Base-by-base conservation (phyloP, 805 yeast species). In the Blastobotrys terrestris region DNA sequence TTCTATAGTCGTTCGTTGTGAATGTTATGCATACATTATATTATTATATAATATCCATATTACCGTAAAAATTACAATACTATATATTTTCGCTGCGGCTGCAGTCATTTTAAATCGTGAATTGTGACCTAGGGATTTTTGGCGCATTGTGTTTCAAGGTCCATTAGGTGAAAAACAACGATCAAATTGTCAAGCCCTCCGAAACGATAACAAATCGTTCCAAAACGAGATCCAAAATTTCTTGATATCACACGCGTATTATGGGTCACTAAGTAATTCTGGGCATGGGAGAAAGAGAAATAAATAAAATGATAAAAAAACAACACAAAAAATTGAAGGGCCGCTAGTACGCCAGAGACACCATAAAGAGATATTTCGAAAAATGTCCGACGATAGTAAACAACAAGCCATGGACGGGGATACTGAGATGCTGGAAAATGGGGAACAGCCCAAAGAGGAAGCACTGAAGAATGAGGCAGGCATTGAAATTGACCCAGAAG, bases 341-440 rank as follows among this genome's bases (percentile, higher is more conserved):
- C 35, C 35, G 8, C 35, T 26, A 5, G 35, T 5, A 26, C 35
- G 11, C 35, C 35, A 26, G 8, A 26, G 35, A 26, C 35, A 26
- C 35, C 35, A 26, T 6, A 26, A 26, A 26, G 35, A 26, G 8
- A 11, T 6, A 6, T 40, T n/a, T 35, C 14, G 19, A 40, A 40
- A 40, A 40, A 40, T 15, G 16, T 40, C 43, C 19, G 16, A 40
- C 19, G 19, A 40, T 15, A 40, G 19, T 15, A 40, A 40, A 19
- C 16, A 16, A 44, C 47, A 18, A 8, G 13, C 20, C 11, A 39
- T n/a, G 18, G 44, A 47, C 22, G 51, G 40, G 21, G 51, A 48
- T 40, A 31, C 31, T 18, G 51, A 48, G 39, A 48, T 48, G 51
- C n/a, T 18, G 50, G 20, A 47, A 14, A 40, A 40, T 20, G 48